phyloP scores from a whole-genome alignment of 2,329 filamentous ascomycete genomes.

The Arthrobotrys sphaeroides region DNA sequence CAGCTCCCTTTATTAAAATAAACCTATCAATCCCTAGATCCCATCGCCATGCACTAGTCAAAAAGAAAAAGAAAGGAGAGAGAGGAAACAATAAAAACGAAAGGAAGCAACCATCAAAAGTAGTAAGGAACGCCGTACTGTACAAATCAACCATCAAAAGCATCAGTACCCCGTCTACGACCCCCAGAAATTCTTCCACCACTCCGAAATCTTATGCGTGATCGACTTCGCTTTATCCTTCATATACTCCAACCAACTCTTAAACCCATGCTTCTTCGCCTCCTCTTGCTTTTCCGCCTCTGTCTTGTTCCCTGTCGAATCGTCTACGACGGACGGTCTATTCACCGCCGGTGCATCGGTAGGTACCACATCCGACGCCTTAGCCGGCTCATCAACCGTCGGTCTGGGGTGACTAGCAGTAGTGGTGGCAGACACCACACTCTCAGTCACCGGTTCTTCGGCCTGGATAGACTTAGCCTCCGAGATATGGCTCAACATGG shows the following conservation, averaged over 20 bases:
- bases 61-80: neutral
- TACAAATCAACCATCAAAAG: constrained; percentile 5
- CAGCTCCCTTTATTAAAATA: neutral
- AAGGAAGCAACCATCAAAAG: constrained; percentile 1
- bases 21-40: neutral
- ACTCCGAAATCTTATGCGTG: constrained; percentile 56
- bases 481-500: constrained; percentile 48
- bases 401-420: constrained; percentile 27
- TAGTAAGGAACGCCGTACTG: neutral
- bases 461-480: constrained; percentile 48
- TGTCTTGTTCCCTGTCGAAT: constrained; percentile 37
- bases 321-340: constrained; percentile 18
- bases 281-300: constrained; percentile 51
- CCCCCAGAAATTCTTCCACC: constrained; percentile 56
- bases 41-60: neutral
- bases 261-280: constrained; percentile 45
- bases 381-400: constrained; percentile 22
- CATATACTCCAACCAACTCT: constrained; percentile 56
- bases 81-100: no score
- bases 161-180: constrained; percentile 29
- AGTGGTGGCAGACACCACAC: neutral
- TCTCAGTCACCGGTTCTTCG: constrained; percentile 37
- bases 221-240: constrained; percentile 56
- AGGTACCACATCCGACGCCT: neutral
- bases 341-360: constrained; percentile 26